A percentile compares a stretch with the other conserved stretches of the same genome.
phyloP scores from a whole-genome alignment of 2,329 filamentous ascomycete species.

The Pestalotiopsis sp. region DNA sequence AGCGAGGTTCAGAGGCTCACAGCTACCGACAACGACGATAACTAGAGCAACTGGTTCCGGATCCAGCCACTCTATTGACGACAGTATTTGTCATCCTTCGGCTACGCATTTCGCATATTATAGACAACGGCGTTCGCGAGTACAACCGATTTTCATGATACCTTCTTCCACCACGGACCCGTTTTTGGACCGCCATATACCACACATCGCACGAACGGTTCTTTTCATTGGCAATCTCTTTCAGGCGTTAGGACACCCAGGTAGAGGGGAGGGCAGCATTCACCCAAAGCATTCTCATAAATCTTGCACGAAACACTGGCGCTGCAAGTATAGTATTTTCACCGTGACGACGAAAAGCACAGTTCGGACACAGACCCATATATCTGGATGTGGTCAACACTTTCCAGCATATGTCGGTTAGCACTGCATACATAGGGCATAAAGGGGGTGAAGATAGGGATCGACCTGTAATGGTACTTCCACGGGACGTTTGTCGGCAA shows the following conservation, averaged over 20 bases:
- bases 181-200: not conserved
- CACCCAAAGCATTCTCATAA: not conserved
- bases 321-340: not conserved
- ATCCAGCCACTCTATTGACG: not conserved
- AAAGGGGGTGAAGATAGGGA: not conserved
- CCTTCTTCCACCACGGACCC: not conserved
- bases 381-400: not conserved
- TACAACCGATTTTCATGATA: not conserved
- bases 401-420: not conserved
- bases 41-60: constrained; percentile 1
- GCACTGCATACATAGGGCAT: not conserved
- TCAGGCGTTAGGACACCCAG: not conserved
- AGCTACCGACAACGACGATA: constrained; percentile 3
- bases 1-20: constrained; percentile 48
- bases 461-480: not conserved
- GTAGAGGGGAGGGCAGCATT: not conserved
- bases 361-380: not conserved
- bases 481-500: not conserved
- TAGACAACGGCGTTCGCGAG: not conserved
- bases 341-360: not conserved
- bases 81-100: not conserved
- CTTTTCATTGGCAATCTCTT: not conserved
- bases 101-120: not conserved
- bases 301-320: not conserved
- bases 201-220: not conserved